Evolutionary conservation across 768 basidiomycete species (phyloP), one percentile per base, ranked within the genome.

Genomic region (Phylloporus rhodoxanthus): DNA sequence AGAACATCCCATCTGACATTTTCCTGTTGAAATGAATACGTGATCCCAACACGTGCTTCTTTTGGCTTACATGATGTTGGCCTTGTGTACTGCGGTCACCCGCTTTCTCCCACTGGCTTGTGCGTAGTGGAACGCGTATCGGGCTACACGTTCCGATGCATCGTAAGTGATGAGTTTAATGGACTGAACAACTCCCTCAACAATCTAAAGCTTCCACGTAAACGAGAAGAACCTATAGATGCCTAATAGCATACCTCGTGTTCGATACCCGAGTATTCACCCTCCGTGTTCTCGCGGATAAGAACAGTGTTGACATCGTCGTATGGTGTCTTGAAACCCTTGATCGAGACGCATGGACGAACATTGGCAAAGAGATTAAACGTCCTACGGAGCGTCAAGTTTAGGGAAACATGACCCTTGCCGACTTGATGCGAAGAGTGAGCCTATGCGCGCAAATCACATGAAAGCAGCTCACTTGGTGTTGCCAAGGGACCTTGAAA

Each of bases 1-100:
- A 75, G 79, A 99, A 99, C 93, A 98, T 96, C 53, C 96, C 96
- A 68, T 99, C 96, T 17, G 95, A 98, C 88, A 98, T 92, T 85
- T 97, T 97, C 93, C 93, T 96, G 63, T 25, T 17, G 42, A 44
- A 44, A 45, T 62, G 8, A 64, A 34, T 55, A 58, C 47, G 28
- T 50, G 43, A 49, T 29, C 29, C 25, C 33, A 28, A 19, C 34
- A 42, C 5, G 46, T 28, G 9, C 45, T 29, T 50, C 38, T 15
- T 30, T 21, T 20, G 17, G 72, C 87, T 51, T 56, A 93, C 95
- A 98, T 98, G 76, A 99, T 97, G 67, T 95, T 96, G 20, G 96
- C 96, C 74, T 99, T 99, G 78, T 99, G 96, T 23, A 99, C 96
- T 36, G 96, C 96, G 21, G 95, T 98, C 54, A 99, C 96, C 59